These are phyloP conservation scores for Yamadazyma olivae DNA, from an alignment of 805 yeast species.

Conservation along the genomic window DNA sequence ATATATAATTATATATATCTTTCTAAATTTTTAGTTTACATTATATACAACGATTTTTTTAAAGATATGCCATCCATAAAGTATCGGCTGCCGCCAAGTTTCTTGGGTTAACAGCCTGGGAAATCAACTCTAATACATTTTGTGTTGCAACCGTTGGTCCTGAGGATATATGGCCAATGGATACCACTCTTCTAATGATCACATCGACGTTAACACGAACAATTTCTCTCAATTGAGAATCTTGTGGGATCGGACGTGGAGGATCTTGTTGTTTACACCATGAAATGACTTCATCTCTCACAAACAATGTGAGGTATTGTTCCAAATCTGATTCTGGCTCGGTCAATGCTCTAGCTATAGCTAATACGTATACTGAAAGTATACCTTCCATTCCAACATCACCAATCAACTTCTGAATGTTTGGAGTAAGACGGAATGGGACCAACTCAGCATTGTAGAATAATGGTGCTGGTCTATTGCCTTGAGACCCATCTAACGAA, in stretches of 20 bases:
- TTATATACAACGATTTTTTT: too few relatives aligned
- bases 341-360: slow-evolving; percentile 81
- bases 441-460: slow-evolving; percentile 91
- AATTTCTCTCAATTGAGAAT: slow-evolving; percentile 78
- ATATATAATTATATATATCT: background rate
- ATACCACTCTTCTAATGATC: slow-evolving; percentile 72
- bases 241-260: slow-evolving; percentile 71
- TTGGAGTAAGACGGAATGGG: slow-evolving; percentile 95
- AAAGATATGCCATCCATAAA: slow-evolving; percentile 93
- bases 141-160: slow-evolving; percentile 86
- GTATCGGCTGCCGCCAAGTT: slow-evolving; percentile 89
- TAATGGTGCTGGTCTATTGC: slow-evolving; percentile 67
- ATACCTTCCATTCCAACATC: slow-evolving; percentile 93
- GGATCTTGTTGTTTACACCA: slow-evolving; percentile 89
- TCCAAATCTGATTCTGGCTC: slow-evolving; percentile 92
- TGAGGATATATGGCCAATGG: slow-evolving; percentile 54
- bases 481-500: slow-evolving; percentile 44
- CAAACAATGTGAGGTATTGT: slow-evolving; percentile 88
- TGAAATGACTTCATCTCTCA: slow-evolving; percentile 90
- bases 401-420: slow-evolving; percentile 89
- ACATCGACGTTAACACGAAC: slow-evolving; percentile 86
- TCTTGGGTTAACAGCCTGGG: slow-evolving; percentile 94
- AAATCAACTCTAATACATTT: slow-evolving; percentile 81
- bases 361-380: slow-evolving; percentile 76
- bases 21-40: background rate